Conservation (phyloP, 2,329 filamentous ascomycete genomes). For the Pezizomycotina sp. region DNA sequence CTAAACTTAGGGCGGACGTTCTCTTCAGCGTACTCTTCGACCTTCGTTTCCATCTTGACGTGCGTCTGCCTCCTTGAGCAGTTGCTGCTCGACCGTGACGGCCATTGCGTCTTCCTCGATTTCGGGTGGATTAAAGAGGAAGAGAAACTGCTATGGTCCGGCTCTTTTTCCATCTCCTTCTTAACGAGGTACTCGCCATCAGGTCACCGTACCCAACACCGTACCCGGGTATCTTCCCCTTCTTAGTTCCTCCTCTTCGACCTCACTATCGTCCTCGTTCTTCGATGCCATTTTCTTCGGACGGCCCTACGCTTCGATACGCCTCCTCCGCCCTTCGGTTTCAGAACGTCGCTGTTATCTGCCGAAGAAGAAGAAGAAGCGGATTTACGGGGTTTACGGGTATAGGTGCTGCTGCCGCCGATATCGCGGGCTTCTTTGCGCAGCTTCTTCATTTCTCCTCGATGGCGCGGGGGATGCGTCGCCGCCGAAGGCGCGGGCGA, state of each 20-base stretch:
- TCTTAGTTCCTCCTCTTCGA: conserved; percentile 7
- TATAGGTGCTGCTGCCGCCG: conserved; percentile 12
- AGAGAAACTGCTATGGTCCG: too few species aligned
- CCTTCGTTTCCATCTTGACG: too few species aligned
- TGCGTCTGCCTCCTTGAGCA: too few species aligned
- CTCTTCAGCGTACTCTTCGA: too few species aligned
- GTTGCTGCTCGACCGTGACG: too few species aligned
- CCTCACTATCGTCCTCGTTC: conserved; percentile 19
- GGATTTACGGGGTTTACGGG: too few species aligned
- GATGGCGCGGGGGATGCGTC: conserved; percentile 18
- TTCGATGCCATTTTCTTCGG: conserved; percentile 18
- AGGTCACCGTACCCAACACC: conserved; percentile 16
- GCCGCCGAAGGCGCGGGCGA: conserved; percentile 15
- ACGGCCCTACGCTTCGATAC: conserved; percentile 16
- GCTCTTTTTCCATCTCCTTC: conserved; percentile 11
- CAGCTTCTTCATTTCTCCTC: conserved; percentile 20
- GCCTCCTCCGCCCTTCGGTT: conserved; percentile 12
- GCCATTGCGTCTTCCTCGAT: too few species aligned
- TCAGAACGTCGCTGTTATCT: conserved; percentile 9
- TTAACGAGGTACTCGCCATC: conserved; percentile 19
- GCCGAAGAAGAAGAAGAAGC: conserved; percentile 10
- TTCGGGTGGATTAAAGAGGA: too few species aligned
- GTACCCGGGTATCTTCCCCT: too few species aligned
- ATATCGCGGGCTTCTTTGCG: conserved; percentile 18
- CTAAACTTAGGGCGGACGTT: too few species aligned